These are phyloP conservation scores for Hypoxylon sp. DNA, from an alignment of 2,329 filamentous ascomycete genomes.

Conservation along the genomic window DNA sequence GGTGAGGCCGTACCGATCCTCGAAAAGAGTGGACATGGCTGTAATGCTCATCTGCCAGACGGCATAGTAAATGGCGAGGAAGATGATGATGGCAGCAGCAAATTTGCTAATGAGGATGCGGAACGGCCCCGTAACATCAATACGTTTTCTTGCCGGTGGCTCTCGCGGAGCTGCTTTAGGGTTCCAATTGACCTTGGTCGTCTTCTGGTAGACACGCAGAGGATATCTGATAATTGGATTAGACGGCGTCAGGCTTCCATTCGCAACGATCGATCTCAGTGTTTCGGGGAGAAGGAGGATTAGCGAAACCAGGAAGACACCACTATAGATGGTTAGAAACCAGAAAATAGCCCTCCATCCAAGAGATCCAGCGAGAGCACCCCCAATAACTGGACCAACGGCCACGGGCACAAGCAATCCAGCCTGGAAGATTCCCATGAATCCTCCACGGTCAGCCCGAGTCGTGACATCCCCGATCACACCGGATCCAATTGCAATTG, in stretches of 20 bases:
- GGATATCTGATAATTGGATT: conserved; percentile 51
- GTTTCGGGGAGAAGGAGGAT: conserved; percentile 64
- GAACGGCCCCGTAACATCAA: conserved; percentile 63
- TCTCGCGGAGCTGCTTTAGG: conserved; percentile 26
- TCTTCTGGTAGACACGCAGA: conserved; percentile 54
- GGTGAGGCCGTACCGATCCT: conserved; percentile 59
- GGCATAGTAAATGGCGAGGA: conserved; percentile 65
- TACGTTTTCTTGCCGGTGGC: conserved; percentile 51
- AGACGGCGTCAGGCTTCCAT: conserved; percentile 55
- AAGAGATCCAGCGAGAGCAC: conserved; percentile 63
- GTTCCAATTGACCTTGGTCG: conserved; percentile 49
- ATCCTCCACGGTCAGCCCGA: conserved; percentile 68
- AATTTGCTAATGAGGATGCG: conserved; percentile 63
- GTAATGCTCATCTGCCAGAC: conserved; percentile 71
- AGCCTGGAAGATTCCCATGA: conserved; percentile 64
- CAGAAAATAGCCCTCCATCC: conserved; percentile 70
- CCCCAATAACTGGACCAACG: conserved; percentile 66
- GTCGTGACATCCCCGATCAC: conserved; percentile 73
- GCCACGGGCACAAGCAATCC: conserved; percentile 56
- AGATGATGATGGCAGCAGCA: conserved; percentile 62
- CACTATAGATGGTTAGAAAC: conserved; percentile 64
- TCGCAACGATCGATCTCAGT: conserved; percentile 60
- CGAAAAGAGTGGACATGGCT: conserved; percentile 65
- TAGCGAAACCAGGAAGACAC: conserved; percentile 58
- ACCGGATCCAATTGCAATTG: conserved; percentile 66